Conservation (phyloP, 1,284 basidiomycete genomes). For the Melampsora americana region DNA sequence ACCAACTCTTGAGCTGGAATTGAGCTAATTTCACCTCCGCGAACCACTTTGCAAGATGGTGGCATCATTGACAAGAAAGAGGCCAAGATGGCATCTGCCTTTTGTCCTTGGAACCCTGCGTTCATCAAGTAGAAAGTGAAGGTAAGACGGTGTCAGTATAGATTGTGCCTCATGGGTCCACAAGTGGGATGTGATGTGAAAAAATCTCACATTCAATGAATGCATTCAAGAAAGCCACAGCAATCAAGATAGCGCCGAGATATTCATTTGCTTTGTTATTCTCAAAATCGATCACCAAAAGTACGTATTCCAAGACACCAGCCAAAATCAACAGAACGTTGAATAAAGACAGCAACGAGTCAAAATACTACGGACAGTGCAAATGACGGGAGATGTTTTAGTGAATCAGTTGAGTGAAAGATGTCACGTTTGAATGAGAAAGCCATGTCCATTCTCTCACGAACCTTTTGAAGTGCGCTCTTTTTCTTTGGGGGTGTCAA, state of each 20-base stretch:
- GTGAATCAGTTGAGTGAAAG: neutral
- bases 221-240: conserved; percentile 68
- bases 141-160: conserved; percentile 63
- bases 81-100: conserved; percentile 66
- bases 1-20: conserved; percentile 66
- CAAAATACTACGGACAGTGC: conserved; percentile 57
- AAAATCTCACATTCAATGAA: conserved; percentile 61
- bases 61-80: conserved; percentile 70
- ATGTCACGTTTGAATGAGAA: neutral
- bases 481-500: conserved; percentile 68
- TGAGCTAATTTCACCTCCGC: conserved; percentile 62
- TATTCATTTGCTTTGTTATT: conserved; percentile 66
- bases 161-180: neutral
- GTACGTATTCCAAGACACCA: conserved; percentile 62
- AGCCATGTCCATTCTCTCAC: conserved; percentile 49
- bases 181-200: neutral
- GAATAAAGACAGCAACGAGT: conserved; percentile 66
- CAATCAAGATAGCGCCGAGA: conserved; percentile 66
- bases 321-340: conserved; percentile 61
- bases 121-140: conserved; percentile 49
- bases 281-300: conserved; percentile 65
- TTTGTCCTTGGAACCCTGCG: conserved; percentile 44
- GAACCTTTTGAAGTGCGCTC: conserved; percentile 64
- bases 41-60: conserved; percentile 64
- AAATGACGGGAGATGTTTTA: neutral